phyloP scores from a whole-genome alignment of 139 green algal species.

The Ettlia oleoabundans region DNA sequence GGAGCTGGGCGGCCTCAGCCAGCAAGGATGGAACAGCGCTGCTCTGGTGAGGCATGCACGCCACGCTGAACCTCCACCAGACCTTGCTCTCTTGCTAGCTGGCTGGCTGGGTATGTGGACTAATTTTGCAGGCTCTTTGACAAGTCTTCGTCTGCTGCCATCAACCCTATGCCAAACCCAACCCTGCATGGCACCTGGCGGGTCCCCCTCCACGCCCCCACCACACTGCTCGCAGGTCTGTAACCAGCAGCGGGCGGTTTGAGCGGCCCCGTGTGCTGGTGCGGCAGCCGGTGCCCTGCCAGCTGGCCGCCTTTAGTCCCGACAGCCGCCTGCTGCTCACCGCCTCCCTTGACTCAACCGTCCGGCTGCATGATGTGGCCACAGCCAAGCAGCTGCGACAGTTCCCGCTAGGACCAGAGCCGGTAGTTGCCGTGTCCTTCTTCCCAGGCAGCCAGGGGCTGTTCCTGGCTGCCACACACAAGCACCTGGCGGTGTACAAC shows the following conservation, averaged over 20 bases:
- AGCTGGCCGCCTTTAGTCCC: conserved; percentile 67
- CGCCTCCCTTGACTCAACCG: conserved; percentile 38
- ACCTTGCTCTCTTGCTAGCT: no score
- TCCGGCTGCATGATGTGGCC: conserved; percentile 62
- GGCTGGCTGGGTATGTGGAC: no score
- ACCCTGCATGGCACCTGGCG: no score
- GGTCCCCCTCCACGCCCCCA: no score
- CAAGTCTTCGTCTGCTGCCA: no score
- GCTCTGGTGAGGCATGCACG: conserved; percentile 56
- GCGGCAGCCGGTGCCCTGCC: conserved; percentile 43
- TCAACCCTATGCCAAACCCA: no score
- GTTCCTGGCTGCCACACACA: conserved; percentile 77
- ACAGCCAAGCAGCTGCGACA: conserved; percentile 36
- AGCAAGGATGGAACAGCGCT: conserved; percentile 77
- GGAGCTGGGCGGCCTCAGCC: conserved; percentile 73
- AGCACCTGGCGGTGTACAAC: conserved; percentile 20
- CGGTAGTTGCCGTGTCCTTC: conserved; percentile 79
- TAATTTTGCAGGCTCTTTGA: no score
- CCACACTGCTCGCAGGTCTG: conserved; percentile 16
- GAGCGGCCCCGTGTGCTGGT: background rate
- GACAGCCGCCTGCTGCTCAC: conserved; percentile 50
- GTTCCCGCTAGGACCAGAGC: background rate
- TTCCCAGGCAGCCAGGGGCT: conserved; percentile 47
- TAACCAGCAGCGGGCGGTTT: conserved; percentile 9
- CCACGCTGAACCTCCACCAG: no score